These are phyloP conservation scores for Theileria luwenshuni DNA, from an alignment of 169 alveolate genomes.

Conservation along the genomic window DNA sequence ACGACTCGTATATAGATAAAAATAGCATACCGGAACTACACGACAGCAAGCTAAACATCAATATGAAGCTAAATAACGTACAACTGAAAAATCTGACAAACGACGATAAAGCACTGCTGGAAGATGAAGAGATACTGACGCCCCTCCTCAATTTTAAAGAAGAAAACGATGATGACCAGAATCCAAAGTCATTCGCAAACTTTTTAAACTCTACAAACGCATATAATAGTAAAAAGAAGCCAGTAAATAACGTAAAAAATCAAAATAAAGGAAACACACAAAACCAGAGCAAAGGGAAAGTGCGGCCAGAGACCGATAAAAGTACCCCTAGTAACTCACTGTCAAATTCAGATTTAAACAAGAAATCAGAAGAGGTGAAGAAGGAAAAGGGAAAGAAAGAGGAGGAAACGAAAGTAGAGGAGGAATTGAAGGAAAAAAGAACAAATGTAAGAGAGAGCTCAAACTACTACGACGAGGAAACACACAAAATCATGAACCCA, in stretches of 20 bases:
- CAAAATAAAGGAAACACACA: neutral
- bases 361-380: neutral
- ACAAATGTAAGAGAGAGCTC: constrained; percentile 3
- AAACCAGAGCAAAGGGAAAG: neutral
- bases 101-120: constrained; percentile 1
- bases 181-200: constrained; percentile 23
- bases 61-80: constrained; percentile 18
- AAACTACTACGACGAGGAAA: constrained; percentile 63
- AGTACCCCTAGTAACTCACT: neutral
- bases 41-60: constrained; percentile 19
- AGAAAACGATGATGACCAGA: neutral
- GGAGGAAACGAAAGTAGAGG: neutral
- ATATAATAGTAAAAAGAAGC: neutral
- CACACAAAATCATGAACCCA: constrained; percentile 71
- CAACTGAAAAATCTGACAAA: neutral
- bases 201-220: constrained; percentile 5
- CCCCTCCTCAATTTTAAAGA: constrained; percentile 6
- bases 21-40: constrained; percentile 32
- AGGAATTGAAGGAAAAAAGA: neutral
- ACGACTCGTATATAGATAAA: constrained; percentile 44
- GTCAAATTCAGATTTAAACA: neutral
- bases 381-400: neutral
- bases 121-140: constrained; percentile 13
- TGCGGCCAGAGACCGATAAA: neutral
- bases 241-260: neutral